Conservation (phyloP, 176 grass and related monocot species). For the Thinopyrum elongatum region DNA sequence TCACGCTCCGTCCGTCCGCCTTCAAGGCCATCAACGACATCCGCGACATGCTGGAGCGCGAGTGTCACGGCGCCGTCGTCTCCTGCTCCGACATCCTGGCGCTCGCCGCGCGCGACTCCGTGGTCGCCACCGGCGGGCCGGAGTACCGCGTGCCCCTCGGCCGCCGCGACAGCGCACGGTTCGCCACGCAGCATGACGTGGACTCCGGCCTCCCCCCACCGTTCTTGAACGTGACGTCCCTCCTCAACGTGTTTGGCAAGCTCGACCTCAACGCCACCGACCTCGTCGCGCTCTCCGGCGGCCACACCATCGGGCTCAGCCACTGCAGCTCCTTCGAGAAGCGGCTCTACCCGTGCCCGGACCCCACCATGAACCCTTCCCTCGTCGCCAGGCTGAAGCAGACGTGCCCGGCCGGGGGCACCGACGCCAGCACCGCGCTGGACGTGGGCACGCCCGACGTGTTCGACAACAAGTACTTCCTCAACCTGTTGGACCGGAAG, state of each 20-base stretch:
- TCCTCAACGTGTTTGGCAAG: conserved; percentile 15
- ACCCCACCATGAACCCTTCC: conserved; percentile 16
- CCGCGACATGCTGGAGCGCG: conserved; percentile 17
- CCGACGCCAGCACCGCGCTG: conserved; percentile 26
- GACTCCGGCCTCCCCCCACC: conserved; percentile 14
- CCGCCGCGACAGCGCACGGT: conserved; percentile 28
- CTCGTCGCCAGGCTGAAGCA: conserved; percentile 29
- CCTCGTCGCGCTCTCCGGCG: conserved; percentile 63
- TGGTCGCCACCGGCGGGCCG: not conserved
- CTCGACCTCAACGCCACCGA: conserved; percentile 49
- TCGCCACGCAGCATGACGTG: conserved; percentile 4
- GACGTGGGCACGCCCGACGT: conserved; percentile 46
- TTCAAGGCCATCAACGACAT: conserved; percentile 82
- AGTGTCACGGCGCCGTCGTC: conserved; percentile 40
- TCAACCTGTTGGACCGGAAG: too few species aligned
- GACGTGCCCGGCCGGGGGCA: conserved; percentile 42
- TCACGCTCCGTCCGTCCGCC: conserved; percentile 40
- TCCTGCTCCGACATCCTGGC: conserved; percentile 49
- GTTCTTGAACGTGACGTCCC: not conserved
- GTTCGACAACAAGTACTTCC: conserved; percentile 81
- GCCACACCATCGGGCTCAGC: conserved; percentile 55
- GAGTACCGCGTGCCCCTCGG: not conserved
- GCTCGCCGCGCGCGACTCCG: conserved; percentile 23
- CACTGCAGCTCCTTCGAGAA: conserved; percentile 55
- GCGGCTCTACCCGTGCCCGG: conserved; percentile 50